Percentiles rank a stretch among this genome's conserved stretches.
Evolutionary conservation across 2,329 filamentous ascomycete species (phyloP).

Genomic region (Furcasterigmium sp.): DNA sequence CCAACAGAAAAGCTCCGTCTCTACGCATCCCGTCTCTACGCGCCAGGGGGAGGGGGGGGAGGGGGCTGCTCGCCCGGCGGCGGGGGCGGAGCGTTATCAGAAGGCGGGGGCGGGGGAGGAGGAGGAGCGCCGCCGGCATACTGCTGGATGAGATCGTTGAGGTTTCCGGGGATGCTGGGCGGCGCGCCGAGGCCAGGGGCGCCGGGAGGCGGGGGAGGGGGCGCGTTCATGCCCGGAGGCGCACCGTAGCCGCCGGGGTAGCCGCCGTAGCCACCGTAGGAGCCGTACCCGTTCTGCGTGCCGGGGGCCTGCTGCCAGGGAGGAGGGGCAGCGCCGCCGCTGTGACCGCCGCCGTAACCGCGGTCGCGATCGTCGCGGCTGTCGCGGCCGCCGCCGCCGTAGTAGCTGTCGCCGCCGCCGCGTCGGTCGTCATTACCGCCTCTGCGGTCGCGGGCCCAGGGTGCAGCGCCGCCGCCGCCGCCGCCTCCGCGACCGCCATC

Average conservation of each 20-base stretch:
- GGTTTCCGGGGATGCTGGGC: slow-evolving; percentile 48
- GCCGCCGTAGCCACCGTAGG: slow-evolving; percentile 38
- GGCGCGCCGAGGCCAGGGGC: slow-evolving; percentile 45
- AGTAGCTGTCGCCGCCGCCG: slow-evolving; percentile 37
- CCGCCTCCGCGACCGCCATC: slow-evolving; percentile 32
- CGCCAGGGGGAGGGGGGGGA: slow-evolving; percentile 56
- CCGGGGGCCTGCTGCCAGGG: slow-evolving; percentile 58
- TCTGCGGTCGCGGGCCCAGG: slow-evolving; percentile 57
- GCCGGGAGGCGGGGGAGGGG: slow-evolving; percentile 26
- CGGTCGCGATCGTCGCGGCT: slow-evolving; percentile 11
- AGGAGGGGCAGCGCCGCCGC: slow-evolving; percentile 20
- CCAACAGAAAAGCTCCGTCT: too few relatives aligned
- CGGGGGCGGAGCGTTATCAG: slow-evolving; percentile 55
- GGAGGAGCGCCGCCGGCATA: slow-evolving; percentile 47
- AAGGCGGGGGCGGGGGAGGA: slow-evolving; percentile 52
- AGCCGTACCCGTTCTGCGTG: slow-evolving; percentile 46
- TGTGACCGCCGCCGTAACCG: slow-evolving; percentile 13
- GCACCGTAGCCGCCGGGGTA: slow-evolving; percentile 36
- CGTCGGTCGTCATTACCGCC: slow-evolving; percentile 37
- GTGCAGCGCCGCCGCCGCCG: slow-evolving; percentile 43
- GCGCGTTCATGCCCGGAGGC: slow-evolving; percentile 44
- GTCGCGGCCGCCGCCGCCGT: slow-evolving; percentile 29
- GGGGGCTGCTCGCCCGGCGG: slow-evolving; percentile 54
- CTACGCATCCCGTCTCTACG: slow-evolving; percentile 32
- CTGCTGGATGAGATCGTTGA: slow-evolving; percentile 64